phyloP scores from a whole-genome alignment of 2,329 filamentous ascomycete genomes.

The Cladophialophora chaetospira region DNA sequence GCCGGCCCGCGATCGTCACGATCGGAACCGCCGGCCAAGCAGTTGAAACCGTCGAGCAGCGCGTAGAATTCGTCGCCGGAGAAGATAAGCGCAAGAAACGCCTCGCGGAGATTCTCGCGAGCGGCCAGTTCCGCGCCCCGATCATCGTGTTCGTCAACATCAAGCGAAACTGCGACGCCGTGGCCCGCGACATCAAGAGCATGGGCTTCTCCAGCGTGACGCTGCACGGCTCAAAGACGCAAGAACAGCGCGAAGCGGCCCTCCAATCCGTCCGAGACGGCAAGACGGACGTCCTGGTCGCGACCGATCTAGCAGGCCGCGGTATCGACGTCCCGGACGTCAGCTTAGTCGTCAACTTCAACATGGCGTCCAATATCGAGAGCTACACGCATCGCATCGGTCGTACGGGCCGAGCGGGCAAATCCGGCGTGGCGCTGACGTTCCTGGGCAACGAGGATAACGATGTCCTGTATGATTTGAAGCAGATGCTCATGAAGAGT shows the following conservation, averaged over 20 bases:
- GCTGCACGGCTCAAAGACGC: slow-evolving; percentile 92
- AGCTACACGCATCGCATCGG: slow-evolving; percentile 96
- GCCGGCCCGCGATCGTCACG: slow-evolving; percentile 87
- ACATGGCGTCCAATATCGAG: slow-evolving; percentile 93
- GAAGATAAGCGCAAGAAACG: slow-evolving; percentile 98
- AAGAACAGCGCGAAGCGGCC: slow-evolving; percentile 95
- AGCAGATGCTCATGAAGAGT: slow-evolving; percentile 93
- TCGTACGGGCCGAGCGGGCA: slow-evolving; percentile 94
- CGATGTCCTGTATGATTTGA: slow-evolving; percentile 87
- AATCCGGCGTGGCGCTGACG: slow-evolving; percentile 93
- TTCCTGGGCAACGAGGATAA: slow-evolving; percentile 89
- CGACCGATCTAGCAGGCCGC: slow-evolving; percentile 91
- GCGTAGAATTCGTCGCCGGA: slow-evolving; percentile 84
- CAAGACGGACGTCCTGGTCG: slow-evolving; percentile 82
- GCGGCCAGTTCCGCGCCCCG: slow-evolving; percentile 77
- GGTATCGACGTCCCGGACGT: slow-evolving; percentile 98
- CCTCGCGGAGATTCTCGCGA: slow-evolving; percentile 83
- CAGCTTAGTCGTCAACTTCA: slow-evolving; percentile 94
- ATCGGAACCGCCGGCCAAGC: slow-evolving; percentile 95
- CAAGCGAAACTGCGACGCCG: slow-evolving; percentile 96
- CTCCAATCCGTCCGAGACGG: slow-evolving; percentile 81
- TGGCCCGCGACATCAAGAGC: slow-evolving; percentile 89
- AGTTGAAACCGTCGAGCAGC: slow-evolving; percentile 96
- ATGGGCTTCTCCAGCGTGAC: slow-evolving; percentile 92
- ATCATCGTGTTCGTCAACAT: slow-evolving; percentile 99